phyloP scores from a whole-genome alignment of 2,329 filamentous ascomycete genomes.

The Talaromyces islandicus region DNA sequence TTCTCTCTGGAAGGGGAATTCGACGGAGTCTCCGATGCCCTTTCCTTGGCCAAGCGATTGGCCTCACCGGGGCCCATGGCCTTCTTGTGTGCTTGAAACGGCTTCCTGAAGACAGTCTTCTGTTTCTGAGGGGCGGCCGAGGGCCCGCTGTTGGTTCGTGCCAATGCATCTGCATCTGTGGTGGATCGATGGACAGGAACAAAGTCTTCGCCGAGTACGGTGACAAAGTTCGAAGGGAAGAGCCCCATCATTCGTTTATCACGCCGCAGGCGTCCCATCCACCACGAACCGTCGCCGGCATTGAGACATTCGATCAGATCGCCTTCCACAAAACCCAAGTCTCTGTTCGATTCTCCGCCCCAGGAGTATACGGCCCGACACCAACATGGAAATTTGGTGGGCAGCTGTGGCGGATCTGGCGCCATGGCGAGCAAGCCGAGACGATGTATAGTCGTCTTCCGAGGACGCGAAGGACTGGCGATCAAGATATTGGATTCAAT shows the following conservation, averaged over 20 bases:
- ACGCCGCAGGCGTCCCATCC: slow-evolving; percentile 85
- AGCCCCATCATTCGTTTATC: slow-evolving; percentile 86
- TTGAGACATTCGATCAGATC: slow-evolving; percentile 98
- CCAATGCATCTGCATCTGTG: slow-evolving; percentile 42
- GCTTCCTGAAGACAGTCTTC: slow-evolving; percentile 57
- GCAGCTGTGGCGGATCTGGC: slow-evolving; percentile 49
- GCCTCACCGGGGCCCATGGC: slow-evolving; percentile 36
- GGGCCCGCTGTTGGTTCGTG: slow-evolving; percentile 34
- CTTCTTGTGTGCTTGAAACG: slow-evolving; percentile 58
- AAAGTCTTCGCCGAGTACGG: slow-evolving; percentile 79
- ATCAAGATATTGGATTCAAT: neutral
- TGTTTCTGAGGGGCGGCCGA: slow-evolving; percentile 48
- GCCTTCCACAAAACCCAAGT: slow-evolving; percentile 94
- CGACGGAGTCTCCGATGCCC: slow-evolving; percentile 30
- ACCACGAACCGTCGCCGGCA: slow-evolving; percentile 96
- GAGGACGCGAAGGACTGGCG: neutral
- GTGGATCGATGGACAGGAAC: slow-evolving; percentile 55
- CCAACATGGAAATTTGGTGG: slow-evolving; percentile 82
- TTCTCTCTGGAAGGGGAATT: slow-evolving; percentile 30
- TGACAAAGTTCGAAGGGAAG: slow-evolving; percentile 96
- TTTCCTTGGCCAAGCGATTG: slow-evolving; percentile 27
- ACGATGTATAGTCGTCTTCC: neutral
- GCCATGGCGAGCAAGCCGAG: slow-evolving; percentile 33
- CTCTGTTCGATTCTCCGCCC: slow-evolving; percentile 91
- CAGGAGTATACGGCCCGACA: slow-evolving; percentile 87